Base-by-base conservation (phyloP, 129 eudicot genomes). In the Centrapalus pauciflorus region DNA sequence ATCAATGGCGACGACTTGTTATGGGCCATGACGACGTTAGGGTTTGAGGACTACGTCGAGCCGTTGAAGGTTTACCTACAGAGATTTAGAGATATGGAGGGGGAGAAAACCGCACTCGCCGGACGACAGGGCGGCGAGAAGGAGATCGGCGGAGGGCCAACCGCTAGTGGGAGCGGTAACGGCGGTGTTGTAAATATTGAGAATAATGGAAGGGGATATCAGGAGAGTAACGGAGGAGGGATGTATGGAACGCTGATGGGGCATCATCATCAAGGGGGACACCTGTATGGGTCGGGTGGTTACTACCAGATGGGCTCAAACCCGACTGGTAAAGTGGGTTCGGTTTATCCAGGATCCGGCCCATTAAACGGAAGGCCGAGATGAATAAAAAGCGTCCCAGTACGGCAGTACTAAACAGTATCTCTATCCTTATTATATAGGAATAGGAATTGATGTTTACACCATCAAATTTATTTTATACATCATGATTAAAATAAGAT, bases 11-110 rank as follows among this genome's bases (percentile, higher is more conserved):
- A 86, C 33, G 94, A 86, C 49, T 71, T 86, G 75, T 64, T 86
- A 17, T 82, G 93, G 93, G 93, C 88, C 24, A 86, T 86, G 85
- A 80, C 86, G 16, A 86, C 86, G 34, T 67, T 86, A 37, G 94
- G 94, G 66, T 86, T 86, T 49, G 94, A 86, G 27, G 94, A 86
- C 2, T 86, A 86, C 51, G 84, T 83, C 0, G 89, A 83, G 78
- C 95, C 89, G 37, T 51, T 86, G 57, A 86, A 83, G 69, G 73
- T 80, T n/a, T 86, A 86, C 55, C 43, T 86, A 57, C 84, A 83
- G 84, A 75, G 84, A 64, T 86, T 80, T 61, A 77, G 95, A 32
- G 95, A 86, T 68, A 58, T 80, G 81, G 89, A 83, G 19, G 95
- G 89, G 4, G 86, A 83, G 84, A 83, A 80, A 59, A 82, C 71